A percentile compares a stretch with the other conserved stretches of the same genome.
phyloP scores from a whole-genome alignment of 495 filamentous ascomycete species.

The Penicillium verhagenii region DNA sequence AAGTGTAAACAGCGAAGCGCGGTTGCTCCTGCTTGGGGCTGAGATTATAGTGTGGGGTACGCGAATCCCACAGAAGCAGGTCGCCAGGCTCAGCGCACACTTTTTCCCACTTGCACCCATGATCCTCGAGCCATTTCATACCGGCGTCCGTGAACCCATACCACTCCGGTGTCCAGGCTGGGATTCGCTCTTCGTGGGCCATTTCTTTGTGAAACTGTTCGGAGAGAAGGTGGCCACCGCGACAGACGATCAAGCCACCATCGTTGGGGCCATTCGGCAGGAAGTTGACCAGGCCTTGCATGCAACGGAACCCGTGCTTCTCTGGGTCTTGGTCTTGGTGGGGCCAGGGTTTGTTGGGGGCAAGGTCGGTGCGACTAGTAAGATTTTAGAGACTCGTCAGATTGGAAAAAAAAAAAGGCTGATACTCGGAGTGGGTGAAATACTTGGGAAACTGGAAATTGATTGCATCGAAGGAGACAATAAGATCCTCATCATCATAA shows the following conservation, averaged over 20 bases:
- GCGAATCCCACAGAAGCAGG: slow-evolving; percentile 44
- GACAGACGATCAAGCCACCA: slow-evolving; percentile 41
- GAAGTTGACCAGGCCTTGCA: slow-evolving; percentile 50
- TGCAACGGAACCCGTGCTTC: slow-evolving; percentile 43
- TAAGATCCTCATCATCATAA: slow-evolving; percentile 38
- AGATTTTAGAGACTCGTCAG: background rate
- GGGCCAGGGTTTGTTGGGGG: slow-evolving; percentile 44
- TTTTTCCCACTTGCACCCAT: slow-evolving; percentile 37
- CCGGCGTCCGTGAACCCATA: slow-evolving; percentile 38
- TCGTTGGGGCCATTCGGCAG: slow-evolving; percentile 43
- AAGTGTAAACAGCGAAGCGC: slow-evolving; percentile 35
- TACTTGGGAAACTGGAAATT: slow-evolving; percentile 43
- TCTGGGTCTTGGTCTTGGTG: slow-evolving; percentile 47
- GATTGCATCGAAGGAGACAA: slow-evolving; percentile 46
- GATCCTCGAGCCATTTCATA: slow-evolving; percentile 39
- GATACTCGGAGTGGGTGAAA: background rate
- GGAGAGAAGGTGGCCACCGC: slow-evolving; percentile 27
- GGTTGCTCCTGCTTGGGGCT: slow-evolving; percentile 21
- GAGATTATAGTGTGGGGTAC: slow-evolving; percentile 41
- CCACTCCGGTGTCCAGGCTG: slow-evolving; percentile 39
- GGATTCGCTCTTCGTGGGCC: slow-evolving; percentile 33
- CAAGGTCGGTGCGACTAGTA: slow-evolving; percentile 30
- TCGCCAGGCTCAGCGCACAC: slow-evolving; percentile 42
- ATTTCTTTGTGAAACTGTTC: slow-evolving; percentile 37
- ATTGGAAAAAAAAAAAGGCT: no score